Base-by-base conservation (phyloP, 257 asterid species). In the Jacaranda mimosifolia region DNA sequence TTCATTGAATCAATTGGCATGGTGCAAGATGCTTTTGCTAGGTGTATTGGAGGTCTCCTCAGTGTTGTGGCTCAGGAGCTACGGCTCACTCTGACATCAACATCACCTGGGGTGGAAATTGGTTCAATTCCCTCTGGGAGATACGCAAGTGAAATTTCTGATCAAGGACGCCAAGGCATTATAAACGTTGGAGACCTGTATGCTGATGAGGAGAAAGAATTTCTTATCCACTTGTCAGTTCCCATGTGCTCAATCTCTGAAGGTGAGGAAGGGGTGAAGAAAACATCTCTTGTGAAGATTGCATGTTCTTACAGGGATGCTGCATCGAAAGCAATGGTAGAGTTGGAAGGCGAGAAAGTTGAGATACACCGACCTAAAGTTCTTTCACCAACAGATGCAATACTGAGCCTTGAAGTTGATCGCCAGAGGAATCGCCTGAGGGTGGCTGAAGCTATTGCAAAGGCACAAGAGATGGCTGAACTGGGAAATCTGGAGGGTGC, bases 1-100 rank as follows among this genome's bases (percentile, higher is more conserved):
- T 85, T 79, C 46, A 74, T 85, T 26, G 89, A 85, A 55, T 66
- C 86, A 15, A 72, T 77, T 32, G 81, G 70, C 43, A 71, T 79
- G 59, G 72, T 85, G 60, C 86, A 74, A 66, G 84, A 77, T 62
- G 84, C 86, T 35, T 85, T 85, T 64, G 89, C 89, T 3, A 74
- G 79, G 73, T 85, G 89, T 59, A 85, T 85, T 45, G 86, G 86
- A 17, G 86, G 88, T 43, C 83, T 85, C 42, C 79, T 85, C 51
- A 85, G 89, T 65, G 85, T 85, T 7, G 83, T 82, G 18, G 83
- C 70, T 4, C 81, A 68, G 71, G 89, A 85, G 51, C 77, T 85
- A 38, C 63, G 32, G 7, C 78, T 85, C 51, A 76, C 64, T 26
- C 38, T 85, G 9, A 60, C 66, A 56, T 77, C 83, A 43, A 66